Evolutionary conservation across 306 rosid genomes (phyloP).

Genomic region (Comarum palustre): DNA sequence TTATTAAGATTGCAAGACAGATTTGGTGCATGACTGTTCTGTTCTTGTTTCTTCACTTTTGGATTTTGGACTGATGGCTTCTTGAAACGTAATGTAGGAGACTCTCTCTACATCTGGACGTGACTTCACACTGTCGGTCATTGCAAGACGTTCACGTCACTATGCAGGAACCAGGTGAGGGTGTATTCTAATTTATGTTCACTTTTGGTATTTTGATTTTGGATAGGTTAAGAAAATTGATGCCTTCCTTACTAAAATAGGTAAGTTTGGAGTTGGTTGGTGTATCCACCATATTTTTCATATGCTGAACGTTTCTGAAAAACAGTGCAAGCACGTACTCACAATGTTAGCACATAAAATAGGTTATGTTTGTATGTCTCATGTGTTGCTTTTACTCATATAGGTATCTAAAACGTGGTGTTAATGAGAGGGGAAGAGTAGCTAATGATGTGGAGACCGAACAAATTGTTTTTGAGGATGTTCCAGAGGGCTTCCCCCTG

Average conservation of each 20-base stretch:
- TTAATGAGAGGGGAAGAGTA: constrained; percentile 91
- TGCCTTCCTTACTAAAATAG: background rate
- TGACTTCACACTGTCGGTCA: constrained; percentile 61
- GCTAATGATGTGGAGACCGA: constrained; percentile 99
- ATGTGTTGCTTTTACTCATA: constrained; percentile 23
- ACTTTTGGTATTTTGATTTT: background rate
- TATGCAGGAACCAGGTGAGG: constrained; percentile 94
- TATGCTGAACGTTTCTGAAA: background rate
- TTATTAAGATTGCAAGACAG: background rate
- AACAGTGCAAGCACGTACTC: background rate
- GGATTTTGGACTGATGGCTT: constrained; percentile 27
- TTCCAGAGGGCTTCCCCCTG: constrained; percentile 55
- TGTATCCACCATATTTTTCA: background rate
- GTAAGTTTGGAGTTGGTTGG: background rate
- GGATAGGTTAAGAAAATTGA: background rate
- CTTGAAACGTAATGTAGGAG: constrained; percentile 46
- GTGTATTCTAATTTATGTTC: background rate
- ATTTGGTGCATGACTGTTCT: background rate
- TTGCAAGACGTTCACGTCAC: constrained; percentile 96
- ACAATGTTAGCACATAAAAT: background rate
- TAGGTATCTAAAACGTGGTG: constrained; percentile 97
- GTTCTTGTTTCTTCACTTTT: background rate
- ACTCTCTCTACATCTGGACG: constrained; percentile 61
- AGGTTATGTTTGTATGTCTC: constrained; percentile 9
- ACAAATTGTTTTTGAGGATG: constrained; percentile 77